phyloP scores from a whole-genome alignment of 2,329 filamentous ascomycete species.

The Phaeosphaeria sp. region DNA sequence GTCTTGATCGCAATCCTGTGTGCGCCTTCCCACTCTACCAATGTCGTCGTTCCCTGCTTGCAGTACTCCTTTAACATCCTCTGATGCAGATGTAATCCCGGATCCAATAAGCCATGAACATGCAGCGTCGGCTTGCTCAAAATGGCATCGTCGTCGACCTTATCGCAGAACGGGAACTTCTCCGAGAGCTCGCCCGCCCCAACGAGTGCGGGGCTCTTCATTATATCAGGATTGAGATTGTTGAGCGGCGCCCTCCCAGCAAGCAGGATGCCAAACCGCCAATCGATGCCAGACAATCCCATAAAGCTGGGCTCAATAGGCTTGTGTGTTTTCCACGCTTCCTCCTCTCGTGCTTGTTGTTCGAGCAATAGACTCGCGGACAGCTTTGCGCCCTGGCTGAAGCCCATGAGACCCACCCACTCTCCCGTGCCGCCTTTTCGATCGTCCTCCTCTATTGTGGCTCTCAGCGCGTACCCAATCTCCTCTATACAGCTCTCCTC shows the following conservation, averaged over 20 bases:
- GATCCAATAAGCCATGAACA: slow-evolving; percentile 69
- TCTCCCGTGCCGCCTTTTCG: slow-evolving; percentile 49
- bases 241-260: slow-evolving; percentile 68
- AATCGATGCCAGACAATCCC: slow-evolving; percentile 47
- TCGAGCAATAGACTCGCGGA: slow-evolving; percentile 56
- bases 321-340: slow-evolving; percentile 36
- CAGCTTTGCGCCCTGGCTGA: slow-evolving; percentile 59
- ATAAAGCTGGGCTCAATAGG: slow-evolving; percentile 28
- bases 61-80: slow-evolving; percentile 67
- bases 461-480: slow-evolving; percentile 54
- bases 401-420: slow-evolving; percentile 60
- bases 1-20: slow-evolving; percentile 75
- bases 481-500: slow-evolving; percentile 56
- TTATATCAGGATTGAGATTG: slow-evolving; percentile 54
- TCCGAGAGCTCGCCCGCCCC: slow-evolving; percentile 53
- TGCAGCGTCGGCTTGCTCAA: slow-evolving; percentile 69
- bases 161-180: slow-evolving; percentile 45
- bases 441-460: slow-evolving; percentile 55
- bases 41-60: slow-evolving; percentile 57
- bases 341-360: slow-evolving; percentile 63
- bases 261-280: slow-evolving; percentile 67
- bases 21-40: slow-evolving; percentile 76
- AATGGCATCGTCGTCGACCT: slow-evolving; percentile 54
- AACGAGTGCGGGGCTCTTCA: slow-evolving; percentile 48
- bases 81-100: slow-evolving; percentile 65